These are phyloP conservation scores for Candida krabiensis DNA, from an alignment of 805 yeast genomes.

Conservation along the genomic window DNA sequence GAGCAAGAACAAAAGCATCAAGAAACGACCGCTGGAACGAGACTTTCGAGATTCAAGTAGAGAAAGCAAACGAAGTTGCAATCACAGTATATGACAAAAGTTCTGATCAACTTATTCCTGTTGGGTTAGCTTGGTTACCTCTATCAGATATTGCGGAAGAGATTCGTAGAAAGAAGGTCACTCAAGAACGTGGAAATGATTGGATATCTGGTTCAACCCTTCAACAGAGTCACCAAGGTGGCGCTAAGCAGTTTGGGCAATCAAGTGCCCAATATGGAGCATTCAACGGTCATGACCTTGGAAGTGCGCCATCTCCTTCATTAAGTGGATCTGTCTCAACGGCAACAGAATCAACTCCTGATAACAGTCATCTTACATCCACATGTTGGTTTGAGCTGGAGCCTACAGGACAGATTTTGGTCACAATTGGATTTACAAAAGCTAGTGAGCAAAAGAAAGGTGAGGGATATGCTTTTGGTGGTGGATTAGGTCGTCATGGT, in stretches of 20 bases:
- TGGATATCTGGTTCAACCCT: conserved; percentile 84
- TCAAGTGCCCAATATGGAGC: conserved; percentile 9
- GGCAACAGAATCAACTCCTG: conserved; percentile 8
- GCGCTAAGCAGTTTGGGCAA: conserved; percentile 8
- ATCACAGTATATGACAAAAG: conserved; percentile 81
- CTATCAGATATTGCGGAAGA: conserved; percentile 93
- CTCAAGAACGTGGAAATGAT: conserved; percentile 65
- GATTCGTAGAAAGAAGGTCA: conserved; percentile 84
- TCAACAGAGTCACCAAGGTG: conserved; percentile 20
- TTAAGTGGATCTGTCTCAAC: conserved; percentile 13
- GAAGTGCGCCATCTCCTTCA: conserved; percentile 10
- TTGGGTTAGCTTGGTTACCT: conserved; percentile 89
- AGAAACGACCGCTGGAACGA: conserved; percentile 84
- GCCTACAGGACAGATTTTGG: conserved; percentile 87
- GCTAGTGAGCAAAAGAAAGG: conserved; percentile 44
- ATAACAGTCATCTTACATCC: conserved; percentile 40
- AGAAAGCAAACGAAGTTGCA: conserved; percentile 90
- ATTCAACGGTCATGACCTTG: conserved; percentile 15
- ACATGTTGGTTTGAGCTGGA: conserved; percentile 89
- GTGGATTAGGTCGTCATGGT: conserved; percentile 91
- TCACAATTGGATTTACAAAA: conserved; percentile 79
- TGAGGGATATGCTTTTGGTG: conserved; percentile 48
- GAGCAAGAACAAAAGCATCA: conserved; percentile 71
- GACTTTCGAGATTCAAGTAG: conserved; percentile 75
- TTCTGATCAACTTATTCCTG: conserved; percentile 71